phyloP scores from a whole-genome alignment of 192 early-diverging fungal genomes.

The Coemansia sp. region DNA sequence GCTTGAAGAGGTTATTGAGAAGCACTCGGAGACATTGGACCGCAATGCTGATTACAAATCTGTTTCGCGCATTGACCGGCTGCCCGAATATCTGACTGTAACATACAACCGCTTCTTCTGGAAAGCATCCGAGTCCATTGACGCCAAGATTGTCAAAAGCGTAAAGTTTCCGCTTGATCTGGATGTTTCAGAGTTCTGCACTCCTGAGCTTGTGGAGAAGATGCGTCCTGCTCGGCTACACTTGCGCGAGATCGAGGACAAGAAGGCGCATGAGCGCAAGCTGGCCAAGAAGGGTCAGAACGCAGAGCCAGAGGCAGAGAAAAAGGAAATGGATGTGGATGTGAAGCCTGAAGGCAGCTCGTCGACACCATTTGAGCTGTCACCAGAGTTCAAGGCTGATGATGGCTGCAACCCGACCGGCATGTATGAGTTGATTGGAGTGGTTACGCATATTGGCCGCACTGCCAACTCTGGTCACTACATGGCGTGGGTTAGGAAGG shows the following conservation, averaged over 20 bases:
- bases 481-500: constrained; percentile 91
- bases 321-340: constrained; percentile 30
- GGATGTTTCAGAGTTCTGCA: constrained; percentile 85
- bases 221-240: constrained; percentile 62
- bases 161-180: constrained; percentile 94
- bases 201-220: constrained; percentile 76
- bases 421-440: constrained; percentile 88
- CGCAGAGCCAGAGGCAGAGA: neutral
- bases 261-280: constrained; percentile 57
- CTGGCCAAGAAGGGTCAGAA: constrained; percentile 20
- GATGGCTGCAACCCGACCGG: constrained; percentile 84
- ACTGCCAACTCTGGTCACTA: constrained; percentile 93
- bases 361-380: constrained; percentile 46
- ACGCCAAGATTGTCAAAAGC: constrained; percentile 92
- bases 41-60: constrained; percentile 80
- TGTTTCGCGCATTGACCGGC: constrained; percentile 70
- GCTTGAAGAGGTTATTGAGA: constrained; percentile 84
- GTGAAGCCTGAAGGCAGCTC: neutral
- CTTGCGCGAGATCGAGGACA: constrained; percentile 75
- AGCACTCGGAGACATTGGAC: constrained; percentile 78
- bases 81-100: constrained; percentile 87
- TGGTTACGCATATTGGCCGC: constrained; percentile 94
- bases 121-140: constrained; percentile 75
- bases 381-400: constrained; percentile 74
- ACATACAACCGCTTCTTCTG: constrained; percentile 96